phyloP scores from a whole-genome alignment of 352 stramenopile species.

The Phytophthora tentaculata region DNA sequence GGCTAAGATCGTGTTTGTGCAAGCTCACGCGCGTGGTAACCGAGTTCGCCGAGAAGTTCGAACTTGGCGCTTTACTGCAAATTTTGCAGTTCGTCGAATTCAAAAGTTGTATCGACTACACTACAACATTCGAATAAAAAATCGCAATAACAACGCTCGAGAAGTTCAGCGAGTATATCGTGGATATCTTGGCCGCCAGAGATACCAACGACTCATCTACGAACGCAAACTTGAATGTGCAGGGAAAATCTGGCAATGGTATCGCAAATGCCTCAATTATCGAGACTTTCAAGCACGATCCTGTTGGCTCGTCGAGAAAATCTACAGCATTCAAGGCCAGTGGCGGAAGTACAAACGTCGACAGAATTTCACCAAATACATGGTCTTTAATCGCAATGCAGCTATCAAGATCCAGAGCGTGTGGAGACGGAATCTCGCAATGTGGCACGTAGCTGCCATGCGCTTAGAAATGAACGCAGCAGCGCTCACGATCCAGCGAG shows the following conservation, averaged over 20 bases:
- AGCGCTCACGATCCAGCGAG: slow-evolving; percentile 45
- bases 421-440: slow-evolving; percentile 54
- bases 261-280: slow-evolving; percentile 46
- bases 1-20: slow-evolving; percentile 44
- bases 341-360: slow-evolving; percentile 55
- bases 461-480: slow-evolving; percentile 42
- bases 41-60: slow-evolving; percentile 37
- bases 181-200: slow-evolving; percentile 35
- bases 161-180: slow-evolving; percentile 65
- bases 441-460: slow-evolving; percentile 27
- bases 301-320: slow-evolving; percentile 56
- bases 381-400: slow-evolving; percentile 43
- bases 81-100: slow-evolving; percentile 45
- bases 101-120: slow-evolving; percentile 53
- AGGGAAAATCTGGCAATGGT: slow-evolving; percentile 57
- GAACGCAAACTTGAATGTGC: slow-evolving; percentile 26
- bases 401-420: slow-evolving; percentile 53
- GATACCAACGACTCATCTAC: slow-evolving; percentile 25
- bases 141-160: slow-evolving; percentile 34
- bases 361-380: slow-evolving; percentile 40
- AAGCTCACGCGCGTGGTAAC: slow-evolving; percentile 56
- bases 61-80: slow-evolving; percentile 30
- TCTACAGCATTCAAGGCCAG: slow-evolving; percentile 62
- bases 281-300: slow-evolving; percentile 42
- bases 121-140: slow-evolving; percentile 32